Conservation (phyloP, 1,284 basidiomycete genomes). For the Cutaneotrichosporon dermatis region DNA sequence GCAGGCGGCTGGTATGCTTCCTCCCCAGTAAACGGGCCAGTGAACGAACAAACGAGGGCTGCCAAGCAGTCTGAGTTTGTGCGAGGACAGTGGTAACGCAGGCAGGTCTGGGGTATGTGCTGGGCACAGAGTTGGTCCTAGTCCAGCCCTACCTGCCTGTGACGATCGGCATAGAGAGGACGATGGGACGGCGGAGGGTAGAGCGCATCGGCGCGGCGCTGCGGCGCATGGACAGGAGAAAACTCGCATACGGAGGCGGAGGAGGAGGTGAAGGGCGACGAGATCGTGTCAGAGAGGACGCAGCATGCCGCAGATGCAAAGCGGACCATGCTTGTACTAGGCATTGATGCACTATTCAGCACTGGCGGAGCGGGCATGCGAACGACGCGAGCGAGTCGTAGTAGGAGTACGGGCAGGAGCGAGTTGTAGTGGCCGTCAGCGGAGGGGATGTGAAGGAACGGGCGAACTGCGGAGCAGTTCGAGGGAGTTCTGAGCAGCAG, state of each 20-base stretch:
- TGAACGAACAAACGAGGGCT: background rate
- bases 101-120: too few relatives aligned
- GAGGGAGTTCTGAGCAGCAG: too few relatives aligned
- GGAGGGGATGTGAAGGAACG: too few relatives aligned
- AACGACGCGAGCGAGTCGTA: too few relatives aligned
- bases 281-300: constrained; percentile 4
- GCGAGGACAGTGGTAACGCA: too few relatives aligned
- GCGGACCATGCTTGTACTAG: constrained; percentile 27
- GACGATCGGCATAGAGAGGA: background rate
- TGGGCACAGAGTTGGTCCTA: too few relatives aligned
- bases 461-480: too few relatives aligned
- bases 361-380: too few relatives aligned
- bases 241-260: constrained; percentile 2
- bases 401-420: too few relatives aligned
- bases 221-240: constrained; percentile 1
- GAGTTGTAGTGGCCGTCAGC: too few relatives aligned
- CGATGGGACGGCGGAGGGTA: background rate
- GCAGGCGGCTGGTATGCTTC: constrained; percentile 46
- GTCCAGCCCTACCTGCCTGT: too few relatives aligned
- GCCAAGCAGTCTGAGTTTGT: background rate
- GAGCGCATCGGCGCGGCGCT: background rate
- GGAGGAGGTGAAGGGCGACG: background rate
- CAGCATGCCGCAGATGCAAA: constrained; percentile 3
- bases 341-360: constrained; percentile 34
- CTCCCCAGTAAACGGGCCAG: constrained; percentile 22